Evolutionary conservation across 768 basidiomycete genomes (phyloP), one percentile per base, ranked within the genome.

Genomic region (Amanita inopinata): DNA sequence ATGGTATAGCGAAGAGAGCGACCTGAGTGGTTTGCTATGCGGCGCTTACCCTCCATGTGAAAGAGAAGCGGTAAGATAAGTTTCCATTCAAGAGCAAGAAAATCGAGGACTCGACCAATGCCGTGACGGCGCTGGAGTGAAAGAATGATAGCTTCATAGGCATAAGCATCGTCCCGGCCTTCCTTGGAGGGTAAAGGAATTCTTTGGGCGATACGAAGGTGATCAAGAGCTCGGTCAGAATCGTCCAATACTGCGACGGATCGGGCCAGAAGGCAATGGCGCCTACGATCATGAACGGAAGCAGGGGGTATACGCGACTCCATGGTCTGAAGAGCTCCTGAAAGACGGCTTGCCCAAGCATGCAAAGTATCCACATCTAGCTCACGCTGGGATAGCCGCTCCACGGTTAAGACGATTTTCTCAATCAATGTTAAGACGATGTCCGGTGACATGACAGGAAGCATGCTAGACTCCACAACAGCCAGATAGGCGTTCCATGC

Each of bases 401-500:
- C 43, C 12, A 37, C 27, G 17, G n/a, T 15, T 12, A 14, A 9
- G 25, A 44, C 24, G 12, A 44, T 37, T 15, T 37, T 44, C 27
- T 36, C 43, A 11, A 30, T 44, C 24, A 36, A 18, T n/a, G 4
- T 27, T 18, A 44, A 27, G 4, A 44, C 5, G 20, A 33, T 27
- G 19, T 37, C 25, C 14, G 34, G 35, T 17, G 35, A 18, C 14
- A 44, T 25, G 35, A 15, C 34, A 20, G 34, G 11, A 22, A 44
- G 33, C 11, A 27, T 17, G 34, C 33, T 9, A 34, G 43, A 47
- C 12, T 47, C 36, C 33, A 44, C 46, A 18, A 55, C 50, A n/a
- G 48, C 30, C 40, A 52, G 46, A 51, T 67, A 74, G 3, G 58
- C 53, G 11, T 52, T 39, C 72, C 71, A 74, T 7, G 66, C 66